A percentile compares a stretch with the other conserved stretches of the same genome.
Conservation (phyloP, 2,329 filamentous ascomycete genomes). For the Hortaea werneckii region DNA sequence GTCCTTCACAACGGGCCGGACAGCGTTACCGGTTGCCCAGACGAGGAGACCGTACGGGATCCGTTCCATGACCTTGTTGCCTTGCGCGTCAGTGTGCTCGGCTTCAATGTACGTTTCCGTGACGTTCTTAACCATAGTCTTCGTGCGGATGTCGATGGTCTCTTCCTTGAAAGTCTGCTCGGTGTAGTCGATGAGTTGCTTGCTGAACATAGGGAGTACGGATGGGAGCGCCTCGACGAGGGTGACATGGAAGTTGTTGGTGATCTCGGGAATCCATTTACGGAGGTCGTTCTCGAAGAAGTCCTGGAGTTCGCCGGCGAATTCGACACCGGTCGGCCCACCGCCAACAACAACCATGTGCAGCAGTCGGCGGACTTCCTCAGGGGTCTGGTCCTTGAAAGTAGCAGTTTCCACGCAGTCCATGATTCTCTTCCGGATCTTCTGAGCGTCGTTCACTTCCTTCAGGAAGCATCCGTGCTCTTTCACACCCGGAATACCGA, state of each 20-base stretch:
- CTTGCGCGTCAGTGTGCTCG: constrained; percentile 69
- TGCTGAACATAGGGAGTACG: constrained; percentile 92
- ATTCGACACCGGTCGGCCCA: constrained; percentile 94
- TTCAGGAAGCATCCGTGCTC: constrained; percentile 98
- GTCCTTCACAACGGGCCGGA: constrained; percentile 81
- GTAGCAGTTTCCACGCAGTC: constrained; percentile 97
- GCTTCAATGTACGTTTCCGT: constrained; percentile 89
- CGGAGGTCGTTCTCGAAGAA: constrained; percentile 98
- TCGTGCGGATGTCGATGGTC: constrained; percentile 86
- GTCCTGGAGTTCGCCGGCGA: constrained; percentile 94
- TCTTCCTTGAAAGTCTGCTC: constrained; percentile 99
- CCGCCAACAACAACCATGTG: constrained; percentile 88
- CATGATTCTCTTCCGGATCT: constrained; percentile 98
- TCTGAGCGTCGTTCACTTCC: constrained; percentile 92
- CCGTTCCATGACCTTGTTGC: constrained; percentile 67
- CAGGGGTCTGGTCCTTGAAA: constrained; percentile 86
- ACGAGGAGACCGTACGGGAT: constrained; percentile 94
- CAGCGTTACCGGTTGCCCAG: constrained; percentile 94
- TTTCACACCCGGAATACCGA: constrained; percentile 86
- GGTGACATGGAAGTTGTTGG: constrained; percentile 90
- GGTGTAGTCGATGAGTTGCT: constrained; percentile 98
- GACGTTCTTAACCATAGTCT: constrained; percentile 98
- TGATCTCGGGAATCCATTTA: constrained; percentile 95
- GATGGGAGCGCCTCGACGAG: constrained; percentile 95
- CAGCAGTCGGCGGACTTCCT: constrained; percentile 85